Base-by-base conservation (phyloP, 148 eudicot genomes). In the Camellia sinensis region DNA sequence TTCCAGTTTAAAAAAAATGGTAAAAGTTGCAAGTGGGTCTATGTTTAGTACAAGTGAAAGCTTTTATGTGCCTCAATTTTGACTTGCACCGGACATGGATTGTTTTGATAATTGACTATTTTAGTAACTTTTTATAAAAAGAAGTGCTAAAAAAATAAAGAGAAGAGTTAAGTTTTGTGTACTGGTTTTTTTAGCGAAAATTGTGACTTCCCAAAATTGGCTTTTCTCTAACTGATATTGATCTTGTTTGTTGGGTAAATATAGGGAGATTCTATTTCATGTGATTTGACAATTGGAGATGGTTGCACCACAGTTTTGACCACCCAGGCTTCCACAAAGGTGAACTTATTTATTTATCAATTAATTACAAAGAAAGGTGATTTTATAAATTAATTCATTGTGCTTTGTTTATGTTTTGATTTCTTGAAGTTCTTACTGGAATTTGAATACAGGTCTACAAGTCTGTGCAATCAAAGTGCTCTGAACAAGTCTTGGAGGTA, bases 321-420 rank as follows among this genome's bases (percentile, higher is more conserved):
- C 69, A 96, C 99, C 77, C 98, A 93, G 77, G 87, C 99, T 79
- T 93, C 99, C 75, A 96, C 99, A 10, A 96, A 96, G 95, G 99
- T 93, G 40, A 54, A 44, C 73, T 52, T 64, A 14, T 48, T 15
- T 71, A 17, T 1, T 73, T 53, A 66, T 66, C 2, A 0, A 7
- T 15, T 68, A 29, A 7, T 41, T 61, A 6, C 44, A 29, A 53
- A 12, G 12, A 73, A 11, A 19, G 50, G 18, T 3, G 43, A 0
- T 11, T 12, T 62, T 72, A 10, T 70, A 15, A 13, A 64, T 19
- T 64, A 48, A 37, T 37, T 37, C 13, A 53, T 18, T 19, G 37
- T 53, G 3, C 40, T 73, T 12, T 45, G 3, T 50, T 46, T 17
- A 71, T 9, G 68, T 41, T 57, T 60, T 52, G n/a, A 62, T 67